Conservation (phyloP, 2,329 filamentous ascomycete genomes). For the Phaeophleospora eucalypticola region DNA sequence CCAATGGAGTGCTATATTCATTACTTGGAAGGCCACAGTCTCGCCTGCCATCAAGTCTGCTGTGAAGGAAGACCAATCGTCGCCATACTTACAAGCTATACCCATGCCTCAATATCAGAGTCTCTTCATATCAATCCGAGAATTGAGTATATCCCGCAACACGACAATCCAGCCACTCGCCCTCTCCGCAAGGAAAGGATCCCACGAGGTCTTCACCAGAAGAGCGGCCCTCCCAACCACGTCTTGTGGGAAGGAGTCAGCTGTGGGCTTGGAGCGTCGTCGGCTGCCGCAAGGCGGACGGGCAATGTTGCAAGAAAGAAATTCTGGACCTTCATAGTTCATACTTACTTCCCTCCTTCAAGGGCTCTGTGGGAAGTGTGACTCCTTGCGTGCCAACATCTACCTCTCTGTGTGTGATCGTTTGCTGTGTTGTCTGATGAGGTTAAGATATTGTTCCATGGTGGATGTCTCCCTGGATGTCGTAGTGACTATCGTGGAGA, state of each 20-base stretch:
- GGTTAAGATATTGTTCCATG: neutral
- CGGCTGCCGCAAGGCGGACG: constrained; percentile 8
- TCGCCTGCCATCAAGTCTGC: too few relatives aligned
- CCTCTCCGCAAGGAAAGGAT: constrained; percentile 17
- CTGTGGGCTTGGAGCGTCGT: constrained; percentile 28
- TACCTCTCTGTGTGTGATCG: too few relatives aligned
- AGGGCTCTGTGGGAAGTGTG: constrained; percentile 26
- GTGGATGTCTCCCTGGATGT: too few relatives aligned
- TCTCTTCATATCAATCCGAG: too few relatives aligned
- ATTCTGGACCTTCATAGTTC: constrained; percentile 33
- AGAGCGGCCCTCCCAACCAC: constrained; percentile 28
- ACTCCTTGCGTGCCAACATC: constrained; percentile 32
- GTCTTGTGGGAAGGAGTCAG: constrained; percentile 27
- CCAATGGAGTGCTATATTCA: too few relatives aligned
- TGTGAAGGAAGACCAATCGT: too few relatives aligned
- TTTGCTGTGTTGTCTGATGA: too few relatives aligned
- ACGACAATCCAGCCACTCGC: constrained; percentile 27
- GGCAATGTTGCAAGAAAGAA: constrained; percentile 25
- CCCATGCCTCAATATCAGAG: too few relatives aligned
- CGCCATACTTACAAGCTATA: too few relatives aligned
- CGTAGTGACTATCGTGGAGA: too few relatives aligned
- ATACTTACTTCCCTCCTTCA: constrained; percentile 20
- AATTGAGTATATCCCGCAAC: neutral
- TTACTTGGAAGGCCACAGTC: too few relatives aligned
- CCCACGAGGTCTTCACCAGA: constrained; percentile 28